These are phyloP conservation scores for Phaffia tasmanica DNA, from an alignment of 768 basidiomycete species.

Conservation along the genomic window DNA sequence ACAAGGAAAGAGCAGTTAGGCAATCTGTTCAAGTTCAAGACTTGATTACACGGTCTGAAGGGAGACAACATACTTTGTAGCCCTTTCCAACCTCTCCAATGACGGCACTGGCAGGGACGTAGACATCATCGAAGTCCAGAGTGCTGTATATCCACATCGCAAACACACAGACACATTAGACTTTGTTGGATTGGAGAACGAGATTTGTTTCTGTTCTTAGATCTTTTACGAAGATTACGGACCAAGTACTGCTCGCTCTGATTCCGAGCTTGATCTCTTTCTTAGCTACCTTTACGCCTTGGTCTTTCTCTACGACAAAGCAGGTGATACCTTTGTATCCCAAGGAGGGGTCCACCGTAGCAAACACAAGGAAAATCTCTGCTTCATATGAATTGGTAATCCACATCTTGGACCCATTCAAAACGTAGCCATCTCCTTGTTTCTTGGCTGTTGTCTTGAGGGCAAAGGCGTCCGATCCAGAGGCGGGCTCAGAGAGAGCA, in stretches of 20 bases:
- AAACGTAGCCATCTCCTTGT: slow-evolving; percentile 60
- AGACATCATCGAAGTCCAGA: slow-evolving; percentile 72
- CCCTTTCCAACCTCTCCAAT: slow-evolving; percentile 73
- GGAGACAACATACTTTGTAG: slow-evolving; percentile 53
- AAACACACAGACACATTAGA: neutral
- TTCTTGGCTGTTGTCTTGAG: slow-evolving; percentile 84
- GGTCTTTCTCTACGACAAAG: slow-evolving; percentile 88
- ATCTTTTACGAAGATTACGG: slow-evolving; percentile 52
- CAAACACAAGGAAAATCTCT: slow-evolving; percentile 64
- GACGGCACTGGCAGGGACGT: slow-evolving; percentile 70
- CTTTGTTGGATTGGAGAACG: neutral
- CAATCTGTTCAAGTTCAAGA: neutral
- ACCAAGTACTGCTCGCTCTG: slow-evolving; percentile 77
- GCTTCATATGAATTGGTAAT: slow-evolving; percentile 92
- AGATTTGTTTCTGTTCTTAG: neutral
- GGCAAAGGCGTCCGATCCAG: slow-evolving; percentile 95
- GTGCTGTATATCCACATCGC: neutral
- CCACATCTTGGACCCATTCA: slow-evolving; percentile 99
- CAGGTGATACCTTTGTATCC: slow-evolving; percentile 99
- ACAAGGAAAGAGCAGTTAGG: neutral
- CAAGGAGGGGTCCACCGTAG: slow-evolving; percentile 75
- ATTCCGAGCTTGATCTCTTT: slow-evolving; percentile 82
- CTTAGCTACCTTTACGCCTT: slow-evolving; percentile 95
- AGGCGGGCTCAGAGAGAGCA: slow-evolving; percentile 81
- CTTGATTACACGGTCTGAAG: neutral